Conservation (phyloP, 2,329 filamentous ascomycete species). For the Clarireedia paspali region DNA sequence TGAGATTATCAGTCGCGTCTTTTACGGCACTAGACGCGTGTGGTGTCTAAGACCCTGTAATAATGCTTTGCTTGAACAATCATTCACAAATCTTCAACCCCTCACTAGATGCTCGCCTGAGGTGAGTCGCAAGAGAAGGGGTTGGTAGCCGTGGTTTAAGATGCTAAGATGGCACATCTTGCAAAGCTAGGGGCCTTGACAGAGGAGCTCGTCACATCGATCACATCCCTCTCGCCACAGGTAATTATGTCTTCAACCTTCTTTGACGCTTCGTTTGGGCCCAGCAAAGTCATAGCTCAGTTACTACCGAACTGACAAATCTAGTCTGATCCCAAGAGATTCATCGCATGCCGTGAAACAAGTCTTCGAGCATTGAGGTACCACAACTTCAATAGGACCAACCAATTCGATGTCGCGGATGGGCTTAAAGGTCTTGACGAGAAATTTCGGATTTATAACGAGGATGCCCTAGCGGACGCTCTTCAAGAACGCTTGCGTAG, state of each 20-base stretch:
- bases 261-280: not conserved
- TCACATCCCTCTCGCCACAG: conserved; percentile 48
- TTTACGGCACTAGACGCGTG: too few species aligned
- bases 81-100: too few species aligned
- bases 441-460: conserved; percentile 73
- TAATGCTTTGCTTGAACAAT: too few species aligned
- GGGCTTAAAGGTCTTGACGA: conserved; percentile 70
- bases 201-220: conserved; percentile 61
- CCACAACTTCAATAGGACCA: conserved; percentile 56
- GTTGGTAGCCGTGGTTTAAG: too few species aligned
- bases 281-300: not conserved
- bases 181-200: conserved; percentile 56
- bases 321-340: conserved; percentile 29
- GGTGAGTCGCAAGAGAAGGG: not conserved
- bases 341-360: conserved; percentile 40
- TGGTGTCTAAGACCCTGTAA: too few species aligned
- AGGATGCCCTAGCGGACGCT: conserved; percentile 71
- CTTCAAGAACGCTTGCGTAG: conserved; percentile 51
- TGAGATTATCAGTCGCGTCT: too few species aligned
- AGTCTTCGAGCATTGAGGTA: conserved; percentile 44
- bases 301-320: conserved; percentile 2
- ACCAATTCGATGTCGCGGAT: conserved; percentile 65
- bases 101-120: too few species aligned
- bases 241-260: conserved; percentile 32
- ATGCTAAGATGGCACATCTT: conserved; percentile 57